A percentile compares a stretch with the other conserved stretches of the same genome.
These are phyloP conservation scores for Hura crepitans DNA, from an alignment of 441 rosid genomes.

Conservation along the genomic window DNA sequence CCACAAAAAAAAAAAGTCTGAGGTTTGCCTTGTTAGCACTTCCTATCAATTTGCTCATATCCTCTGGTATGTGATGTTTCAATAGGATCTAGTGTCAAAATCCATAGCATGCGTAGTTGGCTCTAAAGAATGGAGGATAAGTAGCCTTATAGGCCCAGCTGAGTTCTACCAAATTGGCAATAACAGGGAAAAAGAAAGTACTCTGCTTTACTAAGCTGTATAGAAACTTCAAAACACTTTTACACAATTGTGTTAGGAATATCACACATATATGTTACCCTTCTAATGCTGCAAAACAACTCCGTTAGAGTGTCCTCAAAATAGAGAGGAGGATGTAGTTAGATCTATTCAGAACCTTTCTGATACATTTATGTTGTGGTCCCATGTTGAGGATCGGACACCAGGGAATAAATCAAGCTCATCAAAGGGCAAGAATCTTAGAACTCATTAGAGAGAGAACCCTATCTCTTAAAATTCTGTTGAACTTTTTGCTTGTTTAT, in stretches of 20 bases:
- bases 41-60: background rate
- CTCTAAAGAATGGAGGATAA: background rate
- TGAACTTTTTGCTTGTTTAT: too few species aligned
- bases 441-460: too few species aligned
- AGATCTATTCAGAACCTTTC: background rate
- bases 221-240: background rate
- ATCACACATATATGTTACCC: background rate
- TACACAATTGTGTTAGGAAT: background rate
- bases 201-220: background rate
- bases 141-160: background rate
- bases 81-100: background rate
- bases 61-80: background rate
- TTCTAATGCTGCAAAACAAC: background rate
- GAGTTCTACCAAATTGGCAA: background rate
- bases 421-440: too few species aligned
- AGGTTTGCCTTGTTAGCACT: background rate
- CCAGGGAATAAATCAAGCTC: too few species aligned
- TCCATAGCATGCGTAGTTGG: background rate
- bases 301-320: background rate
- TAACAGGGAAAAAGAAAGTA: too few species aligned
- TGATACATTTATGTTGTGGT: background rate
- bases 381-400: too few species aligned
- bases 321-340: background rate
- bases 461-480: too few species aligned
- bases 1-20: background rate